Conservation (phyloP, 176 grass and related monocot species). For the Musa troglodytarum region DNA sequence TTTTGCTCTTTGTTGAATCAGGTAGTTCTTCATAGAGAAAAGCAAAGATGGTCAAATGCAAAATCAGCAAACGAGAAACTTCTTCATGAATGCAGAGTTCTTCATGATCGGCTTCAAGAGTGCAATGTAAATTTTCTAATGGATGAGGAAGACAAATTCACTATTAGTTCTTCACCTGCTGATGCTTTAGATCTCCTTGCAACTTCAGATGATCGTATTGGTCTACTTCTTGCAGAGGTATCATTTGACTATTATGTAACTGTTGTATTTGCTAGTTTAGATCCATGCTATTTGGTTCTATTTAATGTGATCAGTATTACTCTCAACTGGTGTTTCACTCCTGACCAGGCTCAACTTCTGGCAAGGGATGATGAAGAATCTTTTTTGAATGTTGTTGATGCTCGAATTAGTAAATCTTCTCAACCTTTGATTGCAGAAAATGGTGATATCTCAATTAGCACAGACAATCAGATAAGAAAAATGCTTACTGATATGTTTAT, state of each 20-base stretch:
- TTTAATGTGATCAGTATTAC: too few species aligned
- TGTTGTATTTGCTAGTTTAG: not conserved
- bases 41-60: conserved; percentile 30
- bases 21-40: conserved; percentile 56
- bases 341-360: conserved; percentile 71
- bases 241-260: conserved; percentile 1
- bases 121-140: conserved; percentile 69
- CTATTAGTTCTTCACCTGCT: conserved; percentile 47
- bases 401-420: conserved; percentile 38
- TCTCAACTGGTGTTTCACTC: too few species aligned
- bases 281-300: too few species aligned
- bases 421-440: conserved; percentile 15
- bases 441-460: conserved; percentile 31
- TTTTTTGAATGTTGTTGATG: conserved; percentile 33
- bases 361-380: conserved; percentile 47
- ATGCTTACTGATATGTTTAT: conserved; percentile 73
- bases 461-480: conserved; percentile 57
- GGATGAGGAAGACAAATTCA: conserved; percentile 55
- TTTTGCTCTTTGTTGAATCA: conserved; percentile 13
- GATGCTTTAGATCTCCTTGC: conserved; percentile 61
- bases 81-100: conserved; percentile 69
- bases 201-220: conserved; percentile 75
- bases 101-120: conserved; percentile 65
- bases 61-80: conserved; percentile 50
- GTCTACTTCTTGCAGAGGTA: conserved; percentile 83